phyloP scores from a whole-genome alignment of 2,329 filamentous ascomycete genomes.

The Aureobasidium namibiae region DNA sequence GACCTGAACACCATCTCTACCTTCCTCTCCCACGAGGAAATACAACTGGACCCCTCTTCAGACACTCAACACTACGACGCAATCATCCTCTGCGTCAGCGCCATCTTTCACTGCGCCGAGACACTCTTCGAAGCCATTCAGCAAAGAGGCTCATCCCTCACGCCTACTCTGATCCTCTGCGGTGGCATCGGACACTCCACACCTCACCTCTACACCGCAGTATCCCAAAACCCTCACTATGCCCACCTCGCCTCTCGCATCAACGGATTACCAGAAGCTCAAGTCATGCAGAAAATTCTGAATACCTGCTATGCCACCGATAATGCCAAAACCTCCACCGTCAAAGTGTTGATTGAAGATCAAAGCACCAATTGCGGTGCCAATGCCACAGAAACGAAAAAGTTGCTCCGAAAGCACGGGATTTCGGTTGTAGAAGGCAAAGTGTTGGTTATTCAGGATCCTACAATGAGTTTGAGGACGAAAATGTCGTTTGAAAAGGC shows the following conservation, averaged over 20 bases:
- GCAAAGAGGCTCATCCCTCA: conserved; percentile 20
- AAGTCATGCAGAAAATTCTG: conserved; percentile 31
- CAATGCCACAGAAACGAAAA: conserved; percentile 32
- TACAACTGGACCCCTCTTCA: conserved; percentile 3
- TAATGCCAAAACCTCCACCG: conserved; percentile 20
- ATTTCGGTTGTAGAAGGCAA: conserved; percentile 19
- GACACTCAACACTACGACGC: conserved; percentile 19
- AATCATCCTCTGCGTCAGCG: conserved; percentile 34
- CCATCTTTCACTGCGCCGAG: conserved; percentile 30
- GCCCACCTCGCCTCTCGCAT: conserved; percentile 22
- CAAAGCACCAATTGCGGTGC: conserved; percentile 40
- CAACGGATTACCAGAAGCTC: conserved; percentile 32
- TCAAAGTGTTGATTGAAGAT: conserved; percentile 34
- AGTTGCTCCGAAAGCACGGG: conserved; percentile 27
- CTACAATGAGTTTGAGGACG: conserved; percentile 38
- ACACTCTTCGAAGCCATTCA: conserved; percentile 28
- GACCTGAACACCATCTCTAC: conserved; percentile 26
- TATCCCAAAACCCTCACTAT: conserved; percentile 27
- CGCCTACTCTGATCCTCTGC: conserved; percentile 34
- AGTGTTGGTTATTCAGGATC: conserved; percentile 36
- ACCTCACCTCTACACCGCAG: conserved; percentile 33
- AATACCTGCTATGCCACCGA: conserved; percentile 23
- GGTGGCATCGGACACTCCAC: conserved; percentile 42
- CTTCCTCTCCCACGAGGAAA: conserved; percentile 26
- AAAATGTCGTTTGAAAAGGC: conserved; percentile 34